Percentiles rank a stretch among this genome's conserved stretches.
Evolutionary conservation across 2,329 filamentous ascomycete species (phyloP).

Genomic region (Monilinia fructicola): DNA sequence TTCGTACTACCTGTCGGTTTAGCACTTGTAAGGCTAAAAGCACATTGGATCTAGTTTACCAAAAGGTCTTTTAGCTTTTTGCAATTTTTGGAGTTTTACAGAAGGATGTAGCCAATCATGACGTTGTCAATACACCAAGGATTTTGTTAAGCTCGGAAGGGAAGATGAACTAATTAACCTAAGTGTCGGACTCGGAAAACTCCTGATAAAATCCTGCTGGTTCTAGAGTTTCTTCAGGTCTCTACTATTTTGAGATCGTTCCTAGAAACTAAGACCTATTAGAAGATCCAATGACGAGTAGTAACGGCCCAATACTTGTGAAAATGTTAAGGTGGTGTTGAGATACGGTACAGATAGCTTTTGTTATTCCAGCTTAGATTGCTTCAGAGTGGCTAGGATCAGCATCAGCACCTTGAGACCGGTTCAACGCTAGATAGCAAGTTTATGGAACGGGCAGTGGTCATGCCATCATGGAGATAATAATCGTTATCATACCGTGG

Average conservation of each 20-base stretch:
- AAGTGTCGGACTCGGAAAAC: neutral
- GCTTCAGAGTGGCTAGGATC: slow-evolving; percentile 2
- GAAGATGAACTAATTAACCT: neutral
- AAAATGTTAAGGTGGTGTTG: neutral
- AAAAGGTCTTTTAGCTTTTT: neutral
- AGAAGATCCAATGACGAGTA: neutral
- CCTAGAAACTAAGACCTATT: neutral
- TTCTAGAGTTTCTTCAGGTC: neutral
- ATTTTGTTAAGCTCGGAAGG: neutral
- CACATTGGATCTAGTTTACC: neutral
- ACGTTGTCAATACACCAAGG: neutral
- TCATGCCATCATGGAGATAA: neutral
- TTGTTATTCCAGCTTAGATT: neutral
- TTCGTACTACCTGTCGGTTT: neutral
- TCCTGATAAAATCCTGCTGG: neutral
- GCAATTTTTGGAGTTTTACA: neutral
- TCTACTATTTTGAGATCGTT: neutral
- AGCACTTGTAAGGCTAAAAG: neutral
- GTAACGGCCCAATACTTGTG: neutral
- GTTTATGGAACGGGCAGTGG: neutral
- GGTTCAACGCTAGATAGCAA: neutral
- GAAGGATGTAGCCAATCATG: slow-evolving; percentile 9
- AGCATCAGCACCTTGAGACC: neutral
- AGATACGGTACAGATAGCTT: neutral
- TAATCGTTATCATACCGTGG: neutral